A percentile compares a stretch with the other conserved stretches of the same genome.
Evolutionary conservation across 108 stramenopile species (phyloP).

Genomic region (Fistulifera solaris): DNA sequence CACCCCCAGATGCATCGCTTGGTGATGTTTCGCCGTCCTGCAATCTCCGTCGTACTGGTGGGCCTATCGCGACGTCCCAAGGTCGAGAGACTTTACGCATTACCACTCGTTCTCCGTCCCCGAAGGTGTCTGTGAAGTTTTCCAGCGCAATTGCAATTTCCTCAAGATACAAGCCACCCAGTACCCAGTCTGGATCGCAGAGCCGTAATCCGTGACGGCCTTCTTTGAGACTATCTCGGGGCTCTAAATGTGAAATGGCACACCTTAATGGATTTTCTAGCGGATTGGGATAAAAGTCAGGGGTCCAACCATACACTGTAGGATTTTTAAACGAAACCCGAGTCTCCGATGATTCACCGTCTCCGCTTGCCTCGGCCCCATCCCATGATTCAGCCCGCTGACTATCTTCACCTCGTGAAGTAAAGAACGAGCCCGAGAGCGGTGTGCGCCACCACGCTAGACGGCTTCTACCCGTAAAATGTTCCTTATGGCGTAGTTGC

Average conservation of each 20-base stretch:
- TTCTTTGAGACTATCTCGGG: background rate
- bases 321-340: conserved; percentile 8
- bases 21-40: no score
- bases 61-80: background rate
- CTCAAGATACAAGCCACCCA: conserved; percentile 38
- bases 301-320: conserved; percentile 41
- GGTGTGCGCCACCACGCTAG: no score
- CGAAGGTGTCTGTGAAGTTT: conserved; percentile 26
- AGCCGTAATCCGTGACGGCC: conserved; percentile 17
- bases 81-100: background rate
- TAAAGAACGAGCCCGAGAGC: no score
- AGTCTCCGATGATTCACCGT: no score
- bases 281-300: conserved; percentile 36
- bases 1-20: background rate
- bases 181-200: conserved; percentile 58
- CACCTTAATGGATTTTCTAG: conserved; percentile 26
- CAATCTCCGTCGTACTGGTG: background rate
- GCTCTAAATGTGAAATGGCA: conserved; percentile 32
- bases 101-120: background rate
- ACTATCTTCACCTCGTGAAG: no score
- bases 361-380: no score
- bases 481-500: no score
- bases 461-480: no score
- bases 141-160: conserved; percentile 25
- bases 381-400: no score